Conservation (phyloP, 306 rosid species). For the Fragaria ananassa region DNA sequence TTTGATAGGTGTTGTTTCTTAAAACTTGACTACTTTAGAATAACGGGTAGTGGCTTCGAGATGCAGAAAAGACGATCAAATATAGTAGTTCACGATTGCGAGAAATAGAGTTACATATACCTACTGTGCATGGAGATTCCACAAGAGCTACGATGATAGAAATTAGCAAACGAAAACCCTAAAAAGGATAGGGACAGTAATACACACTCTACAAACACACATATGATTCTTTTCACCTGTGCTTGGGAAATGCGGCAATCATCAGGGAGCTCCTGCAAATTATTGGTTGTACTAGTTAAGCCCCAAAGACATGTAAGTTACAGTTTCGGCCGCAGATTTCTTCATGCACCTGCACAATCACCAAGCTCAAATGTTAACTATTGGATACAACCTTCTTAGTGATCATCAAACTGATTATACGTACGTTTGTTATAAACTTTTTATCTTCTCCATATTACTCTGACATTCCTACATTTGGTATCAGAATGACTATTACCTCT, state of each 20-base stretch:
- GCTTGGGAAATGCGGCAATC: background rate
- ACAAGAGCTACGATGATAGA: background rate
- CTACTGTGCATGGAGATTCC: too few relatives aligned
- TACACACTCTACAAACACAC: background rate
- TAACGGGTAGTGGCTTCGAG: too few relatives aligned
- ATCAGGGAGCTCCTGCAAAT: constrained; percentile 21
- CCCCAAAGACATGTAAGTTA: background rate
- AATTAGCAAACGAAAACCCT: background rate
- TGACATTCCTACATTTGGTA: background rate
- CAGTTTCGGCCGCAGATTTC: background rate
- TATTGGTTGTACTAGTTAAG: constrained; percentile 13
- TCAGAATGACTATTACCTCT: constrained; percentile 12
- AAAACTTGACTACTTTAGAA: too few relatives aligned
- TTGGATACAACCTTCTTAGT: too few relatives aligned
- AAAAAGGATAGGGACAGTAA: background rate
- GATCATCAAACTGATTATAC: constrained; percentile 10
- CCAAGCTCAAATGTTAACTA: constrained; percentile 1
- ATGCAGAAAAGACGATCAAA: too few relatives aligned
- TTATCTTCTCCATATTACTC: background rate
- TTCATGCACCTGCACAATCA: background rate
- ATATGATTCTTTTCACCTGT: constrained; percentile 14
- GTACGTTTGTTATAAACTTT: background rate
- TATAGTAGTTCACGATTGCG: too few relatives aligned
- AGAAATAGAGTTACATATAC: too few relatives aligned
- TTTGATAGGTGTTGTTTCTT: too few relatives aligned